phyloP scores from a whole-genome alignment of 805 yeast genomes.

The Starmerella tilneyi region DNA sequence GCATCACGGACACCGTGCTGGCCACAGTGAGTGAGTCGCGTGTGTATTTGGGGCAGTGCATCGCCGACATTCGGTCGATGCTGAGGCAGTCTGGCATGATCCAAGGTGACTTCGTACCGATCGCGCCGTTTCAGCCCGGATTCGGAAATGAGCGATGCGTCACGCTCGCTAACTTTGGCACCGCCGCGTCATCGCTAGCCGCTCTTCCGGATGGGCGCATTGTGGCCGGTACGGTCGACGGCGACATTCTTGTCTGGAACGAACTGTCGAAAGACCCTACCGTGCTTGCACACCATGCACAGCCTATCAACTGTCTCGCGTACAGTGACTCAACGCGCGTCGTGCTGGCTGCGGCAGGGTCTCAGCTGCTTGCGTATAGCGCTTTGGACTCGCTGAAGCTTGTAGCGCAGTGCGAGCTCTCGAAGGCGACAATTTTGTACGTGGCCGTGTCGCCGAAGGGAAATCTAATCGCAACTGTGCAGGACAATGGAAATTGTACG shows the following conservation, averaged over 20 bases:
- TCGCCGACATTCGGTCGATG: conserved; percentile 29
- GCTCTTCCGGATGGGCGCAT: conserved; percentile 9
- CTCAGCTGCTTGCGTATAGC: conserved; percentile 8
- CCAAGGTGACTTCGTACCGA: conserved; percentile 10
- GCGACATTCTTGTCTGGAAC: conserved; percentile 19
- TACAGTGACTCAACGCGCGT: conserved; percentile 1
- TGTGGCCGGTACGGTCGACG: conserved; percentile 22
- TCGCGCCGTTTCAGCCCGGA: conserved; percentile 9
- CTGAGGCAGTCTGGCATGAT: conserved; percentile 18
- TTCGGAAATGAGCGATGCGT: not conserved
- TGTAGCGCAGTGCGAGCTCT: too few relatives aligned
- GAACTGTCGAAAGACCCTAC: not conserved
- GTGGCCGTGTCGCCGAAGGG: conserved; percentile 14
- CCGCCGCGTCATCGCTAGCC: conserved; percentile 16
- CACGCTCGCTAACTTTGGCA: conserved; percentile 22
- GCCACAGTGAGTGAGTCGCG: conserved; percentile 15
- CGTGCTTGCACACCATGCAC: not conserved
- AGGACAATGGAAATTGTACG: conserved; percentile 11
- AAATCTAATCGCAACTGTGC: conserved; percentile 13
- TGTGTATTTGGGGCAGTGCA: conserved; percentile 30
- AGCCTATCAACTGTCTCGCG: conserved; percentile 8
- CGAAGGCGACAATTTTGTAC: conserved; percentile 3
- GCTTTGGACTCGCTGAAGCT: conserved; percentile 1
- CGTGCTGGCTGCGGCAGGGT: conserved; percentile 21
- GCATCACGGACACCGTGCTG: conserved; percentile 6